Percentiles rank a stretch among this genome's conserved stretches.
Conservation (phyloP, 2,329 filamentous ascomycete genomes). For the Coniochaeta prunicola region DNA sequence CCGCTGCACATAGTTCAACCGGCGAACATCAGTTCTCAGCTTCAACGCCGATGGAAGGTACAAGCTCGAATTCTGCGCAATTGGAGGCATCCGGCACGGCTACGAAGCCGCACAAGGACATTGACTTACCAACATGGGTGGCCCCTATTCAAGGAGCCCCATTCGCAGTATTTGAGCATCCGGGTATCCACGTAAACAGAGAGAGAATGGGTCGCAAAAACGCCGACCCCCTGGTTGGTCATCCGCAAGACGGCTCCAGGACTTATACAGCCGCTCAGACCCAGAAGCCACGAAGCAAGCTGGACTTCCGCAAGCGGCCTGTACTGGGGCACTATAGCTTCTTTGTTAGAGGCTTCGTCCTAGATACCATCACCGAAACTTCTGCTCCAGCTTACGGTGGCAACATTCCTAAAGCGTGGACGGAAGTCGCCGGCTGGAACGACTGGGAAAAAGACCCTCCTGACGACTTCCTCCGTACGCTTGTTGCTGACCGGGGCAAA, state of each 20-base stretch:
- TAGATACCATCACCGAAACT: conserved; percentile 15
- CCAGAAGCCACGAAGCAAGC: conserved; percentile 7
- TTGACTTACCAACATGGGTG: conserved; percentile 23
- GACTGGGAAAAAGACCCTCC: conserved; percentile 11
- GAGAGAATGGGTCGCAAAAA: conserved; percentile 21
- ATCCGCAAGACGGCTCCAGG: conserved; percentile 14
- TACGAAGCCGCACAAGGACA: neutral
- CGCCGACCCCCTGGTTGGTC: conserved; percentile 26
- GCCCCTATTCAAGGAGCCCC: conserved; percentile 13
- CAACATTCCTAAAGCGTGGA: conserved; percentile 15
- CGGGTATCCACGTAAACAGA: conserved; percentile 11
- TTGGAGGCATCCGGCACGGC: neutral
- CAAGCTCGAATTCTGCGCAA: neutral
- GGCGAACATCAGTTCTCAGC: no score
- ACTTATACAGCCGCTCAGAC: conserved; percentile 23
- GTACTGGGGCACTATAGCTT: conserved; percentile 19
- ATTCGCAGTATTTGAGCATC: conserved; percentile 14
- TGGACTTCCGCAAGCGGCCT: conserved; percentile 17
- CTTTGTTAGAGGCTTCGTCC: conserved; percentile 21
- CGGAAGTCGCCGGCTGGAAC: conserved; percentile 12
- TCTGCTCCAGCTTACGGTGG: conserved; percentile 12
- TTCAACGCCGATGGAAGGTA: no score
- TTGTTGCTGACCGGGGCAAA: conserved; percentile 17
- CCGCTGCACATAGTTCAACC: no score
- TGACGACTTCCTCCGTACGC: conserved; percentile 17